Conservation (phyloP, 176 grass and related monocot species). For the Guadua angustifolia region DNA sequence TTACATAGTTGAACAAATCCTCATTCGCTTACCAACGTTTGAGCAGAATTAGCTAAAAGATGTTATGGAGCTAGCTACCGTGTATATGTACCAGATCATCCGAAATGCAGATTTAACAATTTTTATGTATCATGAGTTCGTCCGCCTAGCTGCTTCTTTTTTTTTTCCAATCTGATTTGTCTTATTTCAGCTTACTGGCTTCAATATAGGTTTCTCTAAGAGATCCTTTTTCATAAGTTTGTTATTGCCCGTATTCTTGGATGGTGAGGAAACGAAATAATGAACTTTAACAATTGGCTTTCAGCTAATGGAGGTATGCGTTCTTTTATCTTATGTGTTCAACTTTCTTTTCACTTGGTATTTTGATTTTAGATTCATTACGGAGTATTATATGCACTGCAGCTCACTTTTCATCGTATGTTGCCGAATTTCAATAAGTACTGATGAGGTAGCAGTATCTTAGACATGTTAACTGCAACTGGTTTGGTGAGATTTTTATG, state of each 20-base stretch:
- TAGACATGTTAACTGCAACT: slow-evolving; percentile 93
- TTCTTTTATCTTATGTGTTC: slow-evolving; percentile 14
- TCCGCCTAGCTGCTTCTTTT: slow-evolving; percentile 53
- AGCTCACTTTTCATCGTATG: slow-evolving; percentile 99
- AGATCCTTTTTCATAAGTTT: slow-evolving; percentile 99
- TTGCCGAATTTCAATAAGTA: slow-evolving; percentile 98
- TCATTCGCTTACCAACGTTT: slow-evolving; percentile 39
- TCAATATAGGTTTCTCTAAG: slow-evolving; percentile 86
- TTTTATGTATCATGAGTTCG: slow-evolving; percentile 94
- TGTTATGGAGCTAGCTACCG: slow-evolving; percentile 92
- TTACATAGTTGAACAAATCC: slow-evolving; percentile 34
- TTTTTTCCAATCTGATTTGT: slow-evolving; percentile 43
- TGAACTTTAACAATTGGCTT: slow-evolving; percentile 99
- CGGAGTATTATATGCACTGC: slow-evolving; percentile 38
- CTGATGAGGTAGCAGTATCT: slow-evolving; percentile 96
- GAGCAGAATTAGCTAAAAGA: slow-evolving; percentile 93
- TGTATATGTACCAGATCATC: slow-evolving; percentile 96
- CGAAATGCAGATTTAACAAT: slow-evolving; percentile 97
- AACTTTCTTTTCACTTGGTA: slow-evolving; percentile 34
- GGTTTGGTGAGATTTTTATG: too few relatives aligned
- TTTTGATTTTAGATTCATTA: slow-evolving; percentile 37
- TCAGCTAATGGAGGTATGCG: slow-evolving; percentile 88
- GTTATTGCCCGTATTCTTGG: slow-evolving; percentile 95
- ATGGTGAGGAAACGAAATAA: slow-evolving; percentile 99
- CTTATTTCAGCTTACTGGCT: slow-evolving; percentile 64